phyloP scores from a whole-genome alignment of 1,284 basidiomycete species.

The Malassezia psittaci region DNA sequence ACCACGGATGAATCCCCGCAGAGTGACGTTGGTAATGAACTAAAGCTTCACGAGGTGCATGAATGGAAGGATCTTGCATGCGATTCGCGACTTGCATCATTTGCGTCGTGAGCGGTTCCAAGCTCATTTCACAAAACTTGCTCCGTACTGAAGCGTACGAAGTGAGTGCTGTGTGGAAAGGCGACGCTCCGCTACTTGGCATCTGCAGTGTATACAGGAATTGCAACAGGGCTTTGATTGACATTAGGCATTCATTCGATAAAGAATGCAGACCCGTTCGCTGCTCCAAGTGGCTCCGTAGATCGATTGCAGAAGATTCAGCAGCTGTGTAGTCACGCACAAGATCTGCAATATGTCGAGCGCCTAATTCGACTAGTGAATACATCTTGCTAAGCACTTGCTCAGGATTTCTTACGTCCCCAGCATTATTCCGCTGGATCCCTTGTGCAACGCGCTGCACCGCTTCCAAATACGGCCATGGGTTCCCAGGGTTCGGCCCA shows the following conservation, averaged over 20 bases:
- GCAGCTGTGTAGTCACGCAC: slow-evolving; percentile 34
- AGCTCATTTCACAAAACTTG: not conserved
- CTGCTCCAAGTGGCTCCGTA: slow-evolving; percentile 6
- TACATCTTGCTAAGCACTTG: slow-evolving; percentile 37
- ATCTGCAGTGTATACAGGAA: slow-evolving; percentile 9
- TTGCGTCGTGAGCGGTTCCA: not conserved
- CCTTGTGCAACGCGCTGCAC: slow-evolving; percentile 38
- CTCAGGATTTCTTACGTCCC: slow-evolving; percentile 27
- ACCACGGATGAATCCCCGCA: slow-evolving; percentile 23
- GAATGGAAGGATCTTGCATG: slow-evolving; percentile 7
- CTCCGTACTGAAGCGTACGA: slow-evolving; percentile 8
- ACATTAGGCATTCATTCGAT: slow-evolving; percentile 27
- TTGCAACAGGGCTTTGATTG: slow-evolving; percentile 22
- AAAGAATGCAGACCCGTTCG: slow-evolving; percentile 12
- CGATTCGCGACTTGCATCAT: not conserved
- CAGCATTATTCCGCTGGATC: slow-evolving; percentile 24
- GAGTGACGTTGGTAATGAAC: slow-evolving; percentile 19
- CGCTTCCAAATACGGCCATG: slow-evolving; percentile 40
- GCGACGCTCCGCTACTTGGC: not conserved
- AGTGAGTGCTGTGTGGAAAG: slow-evolving; percentile 1
- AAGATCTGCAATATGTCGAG: slow-evolving; percentile 31
- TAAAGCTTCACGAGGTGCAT: slow-evolving; percentile 6
- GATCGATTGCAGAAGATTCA: slow-evolving; percentile 34
- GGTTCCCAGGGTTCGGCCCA: slow-evolving; percentile 34
- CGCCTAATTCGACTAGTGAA: slow-evolving; percentile 37